Base-by-base conservation (phyloP, 2,329 filamentous ascomycete species). In the Aspergillus sp. region DNA sequence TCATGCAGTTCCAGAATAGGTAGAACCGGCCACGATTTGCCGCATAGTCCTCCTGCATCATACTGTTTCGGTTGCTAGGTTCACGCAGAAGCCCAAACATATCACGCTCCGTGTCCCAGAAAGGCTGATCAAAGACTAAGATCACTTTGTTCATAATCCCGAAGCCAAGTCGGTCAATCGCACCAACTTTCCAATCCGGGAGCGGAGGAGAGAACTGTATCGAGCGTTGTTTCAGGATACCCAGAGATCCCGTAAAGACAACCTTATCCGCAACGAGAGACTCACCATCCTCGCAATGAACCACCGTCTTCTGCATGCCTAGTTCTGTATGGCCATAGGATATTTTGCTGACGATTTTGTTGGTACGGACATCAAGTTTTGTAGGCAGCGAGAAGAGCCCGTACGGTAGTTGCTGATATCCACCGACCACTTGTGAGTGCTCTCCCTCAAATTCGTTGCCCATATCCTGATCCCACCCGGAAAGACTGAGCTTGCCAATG, bases 371-470 rank as follows among this genome's bases (percentile, higher is more conserved):
- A 68, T 96, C 86, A 2, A 99, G 83, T 60, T 87, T 86, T 6
- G 84, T 85, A 0, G 95, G 95, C 51, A 88, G 87, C 53, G 90
- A 86, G 77, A 90, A 88, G 7, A 99, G 79, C 3, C 93, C 95
- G 66, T 91, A 88, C n/a, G 94, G 91, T 48, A 99, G 87, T 70
- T 93, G 92, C 68, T 96, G 92, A 71, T 98, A 99, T 1, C 95
- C 95, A 42, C 96, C 95, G 25, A 96, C 84, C 3, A 99, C 87
- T 84, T 97, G 94, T 1, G 91, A 92, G 73, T 99, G 96, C 63
- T 90, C 88, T 6, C 95, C 95, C 74, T 97, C 93, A 80, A 96
- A 99, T 73, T 99, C 95, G 69, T 99, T 97, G 0, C 95, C 95
- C 53, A 93, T 92, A 72, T 99, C 96, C 70, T 99, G 92, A 75